Conservation (phyloP, 495 filamentous ascomycete genomes). For the Penicillium arizonense region DNA sequence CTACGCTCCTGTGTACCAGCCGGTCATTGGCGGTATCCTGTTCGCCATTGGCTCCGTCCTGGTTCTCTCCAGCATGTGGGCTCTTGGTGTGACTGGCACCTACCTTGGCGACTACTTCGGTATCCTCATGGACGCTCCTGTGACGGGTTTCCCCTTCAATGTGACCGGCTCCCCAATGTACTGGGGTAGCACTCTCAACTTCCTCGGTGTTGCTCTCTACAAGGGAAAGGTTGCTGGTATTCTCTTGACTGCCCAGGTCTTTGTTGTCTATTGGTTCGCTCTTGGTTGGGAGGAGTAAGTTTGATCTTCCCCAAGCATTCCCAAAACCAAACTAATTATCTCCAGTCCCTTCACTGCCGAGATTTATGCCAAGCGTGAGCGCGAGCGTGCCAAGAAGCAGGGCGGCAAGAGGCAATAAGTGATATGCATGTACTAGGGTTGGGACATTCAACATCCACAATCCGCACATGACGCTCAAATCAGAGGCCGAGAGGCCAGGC, state of each 20-base stretch:
- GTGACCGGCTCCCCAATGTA: slow-evolving; percentile 94
- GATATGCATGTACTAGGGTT: slow-evolving; percentile 15
- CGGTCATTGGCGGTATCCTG: slow-evolving; percentile 66
- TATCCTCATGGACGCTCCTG: slow-evolving; percentile 91
- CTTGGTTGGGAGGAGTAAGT: slow-evolving; percentile 84
- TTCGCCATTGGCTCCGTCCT: slow-evolving; percentile 77
- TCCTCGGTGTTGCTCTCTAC: slow-evolving; percentile 84
- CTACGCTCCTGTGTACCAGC: slow-evolving; percentile 61
- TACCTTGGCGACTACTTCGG: slow-evolving; percentile 98
- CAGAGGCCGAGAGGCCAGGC: slow-evolving; percentile 7
- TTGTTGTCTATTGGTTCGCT: slow-evolving; percentile 77
- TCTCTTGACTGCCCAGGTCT: slow-evolving; percentile 71
- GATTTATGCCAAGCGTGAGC: slow-evolving; percentile 86
- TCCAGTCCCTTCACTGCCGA: slow-evolving; percentile 84
- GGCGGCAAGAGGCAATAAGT: slow-evolving; percentile 41
- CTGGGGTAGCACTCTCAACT: slow-evolving; percentile 88
- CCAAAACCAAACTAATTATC: slow-evolving; percentile 16
- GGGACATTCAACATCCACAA: slow-evolving; percentile 41
- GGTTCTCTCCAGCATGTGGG: slow-evolving; percentile 85
- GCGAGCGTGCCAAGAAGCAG: slow-evolving; percentile 43
- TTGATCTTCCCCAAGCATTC: neutral
- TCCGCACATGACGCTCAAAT: slow-evolving; percentile 16
- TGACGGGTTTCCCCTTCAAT: slow-evolving; percentile 95
- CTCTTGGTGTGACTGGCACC: slow-evolving; percentile 92
- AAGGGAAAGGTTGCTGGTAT: slow-evolving; percentile 89